Evolutionary conservation across 441 rosid species (phyloP), one percentile per base, ranked within the genome.

Genomic region (Croton laevigatus): DNA sequence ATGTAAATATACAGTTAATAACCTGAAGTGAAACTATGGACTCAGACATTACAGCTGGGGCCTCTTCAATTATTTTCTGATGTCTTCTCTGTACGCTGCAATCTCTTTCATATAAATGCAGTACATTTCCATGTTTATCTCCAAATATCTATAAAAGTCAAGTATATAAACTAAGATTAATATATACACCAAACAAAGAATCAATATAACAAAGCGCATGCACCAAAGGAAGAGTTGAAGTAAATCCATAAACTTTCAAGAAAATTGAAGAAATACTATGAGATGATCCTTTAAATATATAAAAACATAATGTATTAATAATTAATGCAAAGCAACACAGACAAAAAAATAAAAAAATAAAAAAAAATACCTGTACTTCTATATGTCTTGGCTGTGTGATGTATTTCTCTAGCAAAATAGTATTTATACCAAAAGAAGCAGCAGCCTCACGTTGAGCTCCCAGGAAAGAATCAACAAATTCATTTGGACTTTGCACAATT

Each of bases 61-160:
- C 97, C 87, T 94, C 97, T 88, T 94, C 98, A 44, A 94, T 94
- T 70, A 94, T 91, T 88, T 94, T 94, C 82, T 94, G 98, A 80
- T 90, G 97, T 79, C 97, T 89, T 86, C 98, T 88, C 82, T 94
- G 98, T 54, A 94, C 82, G 34, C 98, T 94, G 86, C 99, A 94
- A 82, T 92, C 99, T 74, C 99, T 87, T 84, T 94, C 99, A 75
- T 86, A 87, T 54, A 94, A 84, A 83, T 94, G 86, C 64, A 92
- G 82, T 42, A 89, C 77, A 58, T 89, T 88, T 51, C 98, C 99
- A 76, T 79, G 76, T 79, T 92, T 88, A 82, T 94, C 98, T 57
- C 98, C 98, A 82, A 90, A 94, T 78, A 94, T 71, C 98, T 92
- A 71, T 45, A 61, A 79, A 27, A 54, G 42, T 62, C 64, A 73